Base-by-base conservation (phyloP, 2,329 filamentous ascomycete genomes). In the Alternaria atra region DNA sequence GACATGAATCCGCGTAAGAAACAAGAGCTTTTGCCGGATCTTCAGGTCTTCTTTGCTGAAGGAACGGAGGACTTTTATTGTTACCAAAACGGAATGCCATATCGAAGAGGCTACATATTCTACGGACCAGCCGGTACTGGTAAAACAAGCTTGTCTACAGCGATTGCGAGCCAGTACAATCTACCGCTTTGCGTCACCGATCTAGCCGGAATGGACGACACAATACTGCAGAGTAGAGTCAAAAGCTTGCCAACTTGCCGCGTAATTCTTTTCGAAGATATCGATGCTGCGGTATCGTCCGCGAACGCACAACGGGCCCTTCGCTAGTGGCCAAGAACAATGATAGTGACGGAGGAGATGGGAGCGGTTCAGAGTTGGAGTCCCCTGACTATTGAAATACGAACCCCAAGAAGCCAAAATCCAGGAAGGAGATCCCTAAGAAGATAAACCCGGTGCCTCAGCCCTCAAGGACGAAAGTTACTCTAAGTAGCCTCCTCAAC, bases 71-170 rank as follows among this genome's bases (percentile, higher is more conserved):
- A 47, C 10, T 47, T 32, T 29, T 47, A 47, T 29, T 47, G 30
- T 8, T 20, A 20, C 20, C 44, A 47, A 30, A 47, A 47, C 10
- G 52, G 60, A 34, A 46, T 63, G 40, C 60, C 54, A 34, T 69
- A 69, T 48, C 52, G 60, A 56, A 43, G 56, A 58, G 63, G 65
- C 12, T 68, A 68, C 50, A 35, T 69, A 20, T 46, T 47, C n/a
- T 23, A 47, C 6, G 27, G 44, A 9, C 44, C 44, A 17, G 27
- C 44, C 30, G 56, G 64, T 51, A 66, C 63, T 51, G 51, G 60
- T 42, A 62, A 62, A 27, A 57, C 63, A 5, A 65, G 56, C 52
- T 35, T 66, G 13, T 47, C 42, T 25, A 40, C 55, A 9, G 52
- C 52, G 8, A 54, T 65, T 43, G 57, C 61, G 48, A 51, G 56